Conservation (phyloP, 2,329 filamentous ascomycete genomes). For the Sclerotiophoma versabilis region DNA sequence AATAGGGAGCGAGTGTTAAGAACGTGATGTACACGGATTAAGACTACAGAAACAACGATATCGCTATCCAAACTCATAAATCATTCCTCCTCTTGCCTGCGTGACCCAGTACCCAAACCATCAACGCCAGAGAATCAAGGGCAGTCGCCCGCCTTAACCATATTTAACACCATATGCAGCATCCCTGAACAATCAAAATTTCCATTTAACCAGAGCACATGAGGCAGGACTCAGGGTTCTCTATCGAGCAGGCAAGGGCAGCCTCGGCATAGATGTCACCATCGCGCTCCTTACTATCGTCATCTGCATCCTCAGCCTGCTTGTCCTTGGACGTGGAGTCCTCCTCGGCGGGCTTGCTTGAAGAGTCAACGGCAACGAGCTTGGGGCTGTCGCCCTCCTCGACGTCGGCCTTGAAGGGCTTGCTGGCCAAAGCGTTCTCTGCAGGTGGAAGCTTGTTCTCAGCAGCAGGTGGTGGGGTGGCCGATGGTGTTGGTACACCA, state of each 20-base stretch:
- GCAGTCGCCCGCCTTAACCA: constrained; percentile 21
- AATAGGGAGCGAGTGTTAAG: background rate
- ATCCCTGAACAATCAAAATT: constrained; percentile 6
- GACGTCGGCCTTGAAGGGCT: constrained; percentile 77
- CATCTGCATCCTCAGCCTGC: constrained; percentile 77
- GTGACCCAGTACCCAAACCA: constrained; percentile 17
- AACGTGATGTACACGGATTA: constrained; percentile 20
- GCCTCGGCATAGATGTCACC: constrained; percentile 95
- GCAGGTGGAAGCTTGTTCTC: constrained; percentile 58
- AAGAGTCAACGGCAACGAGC: constrained; percentile 75
- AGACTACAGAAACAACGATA: constrained; percentile 15
- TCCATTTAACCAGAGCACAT: constrained; percentile 92
- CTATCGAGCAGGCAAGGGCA: constrained; percentile 92
- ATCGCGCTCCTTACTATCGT: constrained; percentile 77
- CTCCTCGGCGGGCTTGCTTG: constrained; percentile 67
- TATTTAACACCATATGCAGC: constrained; percentile 18
- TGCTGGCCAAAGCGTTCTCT: constrained; percentile 65
- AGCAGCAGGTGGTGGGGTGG: constrained; percentile 67
- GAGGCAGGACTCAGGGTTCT: constrained; percentile 91
- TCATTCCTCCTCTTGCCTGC: constrained; percentile 28
- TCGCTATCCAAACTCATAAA: constrained; percentile 30
- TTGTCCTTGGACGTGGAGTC: constrained; percentile 61
- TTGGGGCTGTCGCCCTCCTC: constrained; percentile 82
- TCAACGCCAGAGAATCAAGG: constrained; percentile 23
- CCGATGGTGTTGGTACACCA: constrained; percentile 72